Conservation (phyloP, 2,329 filamentous ascomycete genomes). For the Clathrospora elynae region DNA sequence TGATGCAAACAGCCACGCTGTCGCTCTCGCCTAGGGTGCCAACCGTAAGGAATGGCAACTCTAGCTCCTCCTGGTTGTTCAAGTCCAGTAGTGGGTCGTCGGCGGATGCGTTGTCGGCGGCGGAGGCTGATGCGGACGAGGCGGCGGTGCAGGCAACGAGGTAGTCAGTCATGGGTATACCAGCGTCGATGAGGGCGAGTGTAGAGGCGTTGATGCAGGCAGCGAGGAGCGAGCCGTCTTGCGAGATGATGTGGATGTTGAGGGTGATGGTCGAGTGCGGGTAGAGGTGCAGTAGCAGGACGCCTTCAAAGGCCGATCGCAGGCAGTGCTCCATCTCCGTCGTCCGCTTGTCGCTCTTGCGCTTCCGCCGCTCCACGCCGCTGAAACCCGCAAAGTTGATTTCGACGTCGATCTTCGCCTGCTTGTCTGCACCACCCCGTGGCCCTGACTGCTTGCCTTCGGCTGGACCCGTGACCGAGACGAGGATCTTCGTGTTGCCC, state of each 20-base stretch:
- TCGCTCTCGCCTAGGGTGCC: slow-evolving; percentile 77
- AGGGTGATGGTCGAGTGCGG: slow-evolving; percentile 85
- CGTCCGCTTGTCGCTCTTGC: slow-evolving; percentile 70
- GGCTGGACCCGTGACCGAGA: slow-evolving; percentile 82
- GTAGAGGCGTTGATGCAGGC: slow-evolving; percentile 90
- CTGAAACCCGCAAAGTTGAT: slow-evolving; percentile 88
- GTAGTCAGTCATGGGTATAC: slow-evolving; percentile 93
- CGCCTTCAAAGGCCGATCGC: slow-evolving; percentile 73
- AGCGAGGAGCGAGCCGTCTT: slow-evolving; percentile 88
- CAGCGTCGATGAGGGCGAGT: slow-evolving; percentile 89
- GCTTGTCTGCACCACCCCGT: slow-evolving; percentile 54
- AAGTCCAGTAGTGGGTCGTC: slow-evolving; percentile 81
- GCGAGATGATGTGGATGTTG: slow-evolving; percentile 82
- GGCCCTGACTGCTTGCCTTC: slow-evolving; percentile 65
- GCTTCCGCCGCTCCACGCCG: slow-evolving; percentile 80
- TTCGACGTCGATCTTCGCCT: slow-evolving; percentile 76
- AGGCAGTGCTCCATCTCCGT: slow-evolving; percentile 82
- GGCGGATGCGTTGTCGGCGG: slow-evolving; percentile 63
- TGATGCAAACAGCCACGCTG: slow-evolving; percentile 76
- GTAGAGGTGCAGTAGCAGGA: slow-evolving; percentile 85
- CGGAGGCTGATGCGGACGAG: slow-evolving; percentile 64
- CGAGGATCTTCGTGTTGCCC: slow-evolving; percentile 97
- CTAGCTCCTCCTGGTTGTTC: slow-evolving; percentile 79
- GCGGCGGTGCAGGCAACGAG: slow-evolving; percentile 87
- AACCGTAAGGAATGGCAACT: slow-evolving; percentile 86